phyloP scores from a whole-genome alignment of 768 basidiomycete genomes.

The Boletus rubroflammeus region DNA sequence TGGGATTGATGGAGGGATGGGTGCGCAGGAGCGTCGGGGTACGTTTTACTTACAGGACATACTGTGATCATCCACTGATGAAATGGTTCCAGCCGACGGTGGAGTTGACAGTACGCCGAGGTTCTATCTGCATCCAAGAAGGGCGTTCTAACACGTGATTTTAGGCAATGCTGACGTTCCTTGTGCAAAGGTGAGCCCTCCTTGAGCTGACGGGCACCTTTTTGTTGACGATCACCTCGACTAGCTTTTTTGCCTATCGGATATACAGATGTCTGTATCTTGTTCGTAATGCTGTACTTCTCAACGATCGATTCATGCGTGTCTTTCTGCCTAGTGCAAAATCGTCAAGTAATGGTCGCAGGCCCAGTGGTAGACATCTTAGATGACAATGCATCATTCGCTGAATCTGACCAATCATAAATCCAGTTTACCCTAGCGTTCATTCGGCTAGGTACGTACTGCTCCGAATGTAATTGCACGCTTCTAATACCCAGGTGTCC shows the following conservation, averaged over 20 bases:
- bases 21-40: constrained; percentile 25
- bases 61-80: neutral
- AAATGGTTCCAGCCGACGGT: constrained; percentile 13
- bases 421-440: constrained; percentile 16
- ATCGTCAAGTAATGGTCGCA: constrained; percentile 9
- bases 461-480: no score
- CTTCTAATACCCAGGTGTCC: neutral
- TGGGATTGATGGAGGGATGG: neutral
- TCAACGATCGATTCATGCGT: neutral
- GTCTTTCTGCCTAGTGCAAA: constrained; percentile 11
- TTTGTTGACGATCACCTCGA: neutral
- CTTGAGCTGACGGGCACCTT: fast-evolving
- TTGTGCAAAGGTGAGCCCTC: constrained; percentile 18
- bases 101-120: constrained; percentile 17
- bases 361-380: constrained; percentile 13
- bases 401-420: neutral
- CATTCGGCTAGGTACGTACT: constrained; percentile 16
- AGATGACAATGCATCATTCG: neutral
- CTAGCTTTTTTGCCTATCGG: constrained; percentile 26
- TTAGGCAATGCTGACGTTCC: constrained; percentile 26
- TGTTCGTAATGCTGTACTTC: neutral
- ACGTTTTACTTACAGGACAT: neutral
- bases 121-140: neutral
- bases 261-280: constrained; percentile 21
- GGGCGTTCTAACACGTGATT: neutral